Evolutionary conservation across 768 basidiomycete genomes (phyloP).

Genomic region (Holtermanniella nyarrowii): DNA sequence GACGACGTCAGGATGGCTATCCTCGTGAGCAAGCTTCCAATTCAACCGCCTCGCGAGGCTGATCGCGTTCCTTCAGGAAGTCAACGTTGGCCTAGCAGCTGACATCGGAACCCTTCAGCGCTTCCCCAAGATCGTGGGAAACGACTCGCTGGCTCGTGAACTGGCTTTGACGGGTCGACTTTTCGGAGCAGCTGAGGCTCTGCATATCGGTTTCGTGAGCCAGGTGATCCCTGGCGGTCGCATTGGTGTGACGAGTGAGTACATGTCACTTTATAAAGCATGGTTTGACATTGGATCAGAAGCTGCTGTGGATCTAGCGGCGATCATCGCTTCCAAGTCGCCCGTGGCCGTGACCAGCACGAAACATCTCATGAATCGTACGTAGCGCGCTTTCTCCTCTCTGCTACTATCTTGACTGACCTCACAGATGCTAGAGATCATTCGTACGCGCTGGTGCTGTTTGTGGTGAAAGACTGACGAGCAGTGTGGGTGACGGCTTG

Average conservation of each 20-base stretch:
- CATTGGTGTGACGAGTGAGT: constrained; percentile 52
- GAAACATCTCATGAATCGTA: constrained; percentile 60
- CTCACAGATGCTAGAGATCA: constrained; percentile 59
- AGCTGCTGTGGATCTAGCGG: constrained; percentile 58
- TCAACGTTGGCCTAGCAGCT: constrained; percentile 75
- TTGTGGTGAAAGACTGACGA: constrained; percentile 14
- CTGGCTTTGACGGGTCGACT: constrained; percentile 61
- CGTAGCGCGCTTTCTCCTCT: neutral
- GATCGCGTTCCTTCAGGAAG: constrained; percentile 49
- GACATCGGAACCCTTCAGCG: constrained; percentile 79
- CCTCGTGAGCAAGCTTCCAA: constrained; percentile 47
- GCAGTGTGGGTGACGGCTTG: constrained; percentile 47
- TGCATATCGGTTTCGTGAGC: constrained; percentile 62
- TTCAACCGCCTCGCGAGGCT: neutral
- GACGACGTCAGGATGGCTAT: constrained; percentile 57
- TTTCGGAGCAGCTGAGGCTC: constrained; percentile 63
- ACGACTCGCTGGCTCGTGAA: constrained; percentile 61
- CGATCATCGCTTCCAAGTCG: constrained; percentile 59
- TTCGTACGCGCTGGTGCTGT: constrained; percentile 45
- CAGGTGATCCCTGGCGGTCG: constrained; percentile 57
- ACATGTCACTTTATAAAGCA: neutral
- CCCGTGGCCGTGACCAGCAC: constrained; percentile 68
- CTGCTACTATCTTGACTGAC: neutral
- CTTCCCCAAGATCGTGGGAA: constrained; percentile 65
- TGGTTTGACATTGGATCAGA: constrained; percentile 10